Base-by-base conservation (phyloP, 305 asterid species). In the Nicotiana rustica region DNA sequence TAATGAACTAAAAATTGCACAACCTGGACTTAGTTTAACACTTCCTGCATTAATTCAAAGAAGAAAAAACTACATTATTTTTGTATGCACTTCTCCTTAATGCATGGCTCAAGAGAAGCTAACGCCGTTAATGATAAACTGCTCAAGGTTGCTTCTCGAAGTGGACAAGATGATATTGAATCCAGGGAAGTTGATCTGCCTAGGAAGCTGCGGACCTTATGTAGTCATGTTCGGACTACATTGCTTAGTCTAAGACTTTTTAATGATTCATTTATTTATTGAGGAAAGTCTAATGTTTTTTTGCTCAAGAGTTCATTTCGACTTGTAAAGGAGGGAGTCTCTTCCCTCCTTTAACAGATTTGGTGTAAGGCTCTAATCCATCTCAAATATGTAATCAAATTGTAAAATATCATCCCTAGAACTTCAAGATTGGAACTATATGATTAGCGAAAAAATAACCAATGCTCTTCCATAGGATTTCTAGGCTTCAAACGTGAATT, bases 281-380 rank as follows among this genome's bases (percentile, higher is more conserved):
- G 62, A 47, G 7, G 15, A 4, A 73, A 73, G 21, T 25, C 0
- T 49, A 19, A 14, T 73, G 25, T 0, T 73, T 0, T 73, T 15
- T 73, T 25, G 79, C 15, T 49, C 2, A 3, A 6, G 8, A 47
- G 38, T 25, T 49, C 5, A 49, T 49, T 12, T 71, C 6, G 10
- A 25, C 15, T 25, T 4, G 0, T 73, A 49, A 73, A 0, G 15
- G 10, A 49, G 25, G 0, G 64, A 49, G 0, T 73, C 18, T 0
- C 13, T 73, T 49, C 41, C 79, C 52, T 73, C 25, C 25, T 73
- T 47, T 73, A 19, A 49, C 41, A 73, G 60, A 6, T 73, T 70
- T 25, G 1, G 44, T 25, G 79, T 14, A 73, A 73, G 12, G 21
- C 47, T 31, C 18, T 14, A 66, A 66, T 14, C 47, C 18, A 2